Base-by-base conservation (phyloP, 108 stramenopile species). In the Poteriospumella lacustris region DNA sequence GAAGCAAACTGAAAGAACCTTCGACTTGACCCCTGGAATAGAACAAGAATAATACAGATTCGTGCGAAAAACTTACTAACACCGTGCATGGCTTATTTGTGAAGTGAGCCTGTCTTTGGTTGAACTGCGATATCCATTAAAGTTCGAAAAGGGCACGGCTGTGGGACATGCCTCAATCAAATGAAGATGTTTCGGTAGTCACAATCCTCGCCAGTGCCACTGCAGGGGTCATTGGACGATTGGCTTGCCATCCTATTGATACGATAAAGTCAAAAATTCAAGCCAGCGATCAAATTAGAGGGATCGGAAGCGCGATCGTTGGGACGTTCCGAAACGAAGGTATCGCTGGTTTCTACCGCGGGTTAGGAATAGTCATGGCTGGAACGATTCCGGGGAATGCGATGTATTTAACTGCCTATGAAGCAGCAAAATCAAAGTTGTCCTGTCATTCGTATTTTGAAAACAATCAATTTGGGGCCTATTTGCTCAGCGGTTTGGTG, bases 361-460 rank as follows among this genome's bases (percentile, higher is more conserved):
- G 98, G 0, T 87, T 97, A 75, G 92, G 91, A 29, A 90, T 95
- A 29, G 90, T 92, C 15, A 75, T 94, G 39, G 68, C 93, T 0
- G 93, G 92, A 1, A 94, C 94, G 19, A 94, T 92, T n/a, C 96
- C 96, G 1, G 98, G 92, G 1, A 92, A 92, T 19, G 85, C 91
- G 47, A 42, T 96, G 1, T 99, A 99, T 84, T 81, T 97, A 42
- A 88, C 91, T 34, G 89, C 91, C 33, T 99, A 99, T 85, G 95
- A 96, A 67, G 95, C 93, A 75, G 80, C 70, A 5, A 42, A 19
- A 73, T 24, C 24, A 64, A 24, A 64, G 31, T 34, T 5, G 33
- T 64, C 36, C 15, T 34, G 15, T 33, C 60, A 64, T n/a, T n/a
- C n/a, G n/a, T n/a, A n/a, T n/a, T n/a, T n/a, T n/a, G n/a, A n/a